Conservation (phyloP, 176 grass and related monocot genomes). For the Cenchrus fungigraminus region DNA sequence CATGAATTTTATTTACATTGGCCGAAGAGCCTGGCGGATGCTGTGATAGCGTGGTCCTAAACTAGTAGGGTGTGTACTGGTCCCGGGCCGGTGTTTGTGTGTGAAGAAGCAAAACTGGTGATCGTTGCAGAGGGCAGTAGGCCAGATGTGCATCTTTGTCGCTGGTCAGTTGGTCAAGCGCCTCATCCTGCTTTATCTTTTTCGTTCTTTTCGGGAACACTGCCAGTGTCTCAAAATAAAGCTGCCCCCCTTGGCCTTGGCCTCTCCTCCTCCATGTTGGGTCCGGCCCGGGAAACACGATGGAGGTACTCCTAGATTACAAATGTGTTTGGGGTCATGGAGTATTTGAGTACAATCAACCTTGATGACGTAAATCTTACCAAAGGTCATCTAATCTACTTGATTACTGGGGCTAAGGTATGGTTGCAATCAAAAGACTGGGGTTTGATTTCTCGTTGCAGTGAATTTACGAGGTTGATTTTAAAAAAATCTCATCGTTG, state of each 20-base stretch:
- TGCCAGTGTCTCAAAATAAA: conserved; percentile 32
- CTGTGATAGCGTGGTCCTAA: conserved; percentile 31
- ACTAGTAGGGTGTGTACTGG: background rate
- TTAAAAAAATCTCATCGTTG: no score
- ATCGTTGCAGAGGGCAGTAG: conserved; percentile 21
- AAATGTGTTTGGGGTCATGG: background rate
- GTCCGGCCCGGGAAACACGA: background rate
- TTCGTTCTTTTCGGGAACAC: conserved; percentile 33
- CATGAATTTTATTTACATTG: background rate
- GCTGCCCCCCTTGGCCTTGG: conserved; percentile 36
- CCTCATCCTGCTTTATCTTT: conserved; percentile 3
- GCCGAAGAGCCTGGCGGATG: conserved; percentile 2
- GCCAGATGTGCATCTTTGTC: conserved; percentile 44
- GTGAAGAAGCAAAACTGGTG: conserved; percentile 25
- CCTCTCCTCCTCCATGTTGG: background rate
- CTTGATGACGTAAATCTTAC: background rate
- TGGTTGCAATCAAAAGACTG: no score
- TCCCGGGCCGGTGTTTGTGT: conserved; percentile 2
- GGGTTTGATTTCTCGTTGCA: no score
- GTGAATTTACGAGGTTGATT: no score
- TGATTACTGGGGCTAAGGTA: no score
- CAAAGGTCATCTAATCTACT: no score
- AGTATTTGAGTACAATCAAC: background rate
- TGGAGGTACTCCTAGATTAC: background rate
- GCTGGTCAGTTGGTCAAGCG: conserved; percentile 49